Base-by-base conservation (phyloP, 148 eudicot species). In the Fagopyrum homotropicum region DNA sequence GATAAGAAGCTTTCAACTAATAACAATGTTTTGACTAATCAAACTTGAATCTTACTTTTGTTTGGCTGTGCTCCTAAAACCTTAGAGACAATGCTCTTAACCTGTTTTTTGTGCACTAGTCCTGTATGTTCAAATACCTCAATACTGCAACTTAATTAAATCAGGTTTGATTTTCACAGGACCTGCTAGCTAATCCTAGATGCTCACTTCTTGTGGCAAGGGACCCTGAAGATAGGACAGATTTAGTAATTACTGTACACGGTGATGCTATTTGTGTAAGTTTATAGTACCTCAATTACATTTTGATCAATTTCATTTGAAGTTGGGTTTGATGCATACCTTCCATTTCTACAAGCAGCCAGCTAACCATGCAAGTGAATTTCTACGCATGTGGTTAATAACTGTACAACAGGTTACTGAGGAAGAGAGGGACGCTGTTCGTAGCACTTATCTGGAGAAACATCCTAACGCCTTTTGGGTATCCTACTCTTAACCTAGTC, bases 381-480 rank as follows among this genome's bases (percentile, higher is more conserved):
- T 45, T 45, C 16, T n/a, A 9, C 47, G 40, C 47, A 17, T 9
- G 19, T 72, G 15, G 7, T 66, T 76, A 51, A 48, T 17, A 75
- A 72, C 55, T 52, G 72, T 47, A 22, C 72, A 59, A 29, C 75
- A 95, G 99, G 95, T 92, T 47, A 35, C 91, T 80, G 88, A 84
- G 60, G 80, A 74, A 45, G 90, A 92, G 2, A 81, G 66, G 81
- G 93, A 85, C 73, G 88, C 85, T 76, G 82, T 87, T 57, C 90
- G 98, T 46, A 54, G 83, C 74, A 81, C 87, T 49, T 96, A 92
- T 81, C 85, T 96, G 85, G 90, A 92, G 60, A 90, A 87, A 81
- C 99, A 96, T 81, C 99, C 99, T 35, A 79, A 82, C 80, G 99
- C 99, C 40, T 90, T 92, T 66, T 92, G 98, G 99, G 99, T 93